These are phyloP conservation scores for Eutrema salsugineum DNA, from an alignment of 441 rosid genomes.

Conservation along the genomic window DNA sequence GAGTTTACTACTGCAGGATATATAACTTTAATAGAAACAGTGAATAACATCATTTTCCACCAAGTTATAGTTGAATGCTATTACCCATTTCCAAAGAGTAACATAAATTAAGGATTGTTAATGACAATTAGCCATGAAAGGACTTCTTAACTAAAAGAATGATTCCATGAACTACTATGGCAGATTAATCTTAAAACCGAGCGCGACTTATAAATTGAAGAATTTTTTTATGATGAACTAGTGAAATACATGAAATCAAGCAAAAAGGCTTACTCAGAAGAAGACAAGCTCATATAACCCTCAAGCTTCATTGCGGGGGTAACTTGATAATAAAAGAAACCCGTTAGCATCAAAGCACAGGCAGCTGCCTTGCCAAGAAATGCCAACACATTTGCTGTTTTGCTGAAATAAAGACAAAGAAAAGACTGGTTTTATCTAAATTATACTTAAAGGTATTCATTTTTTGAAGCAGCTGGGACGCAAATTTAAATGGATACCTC, in stretches of 20 bases:
- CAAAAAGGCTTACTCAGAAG: conserved; percentile 57
- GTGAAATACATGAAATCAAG: neutral
- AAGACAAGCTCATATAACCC: conserved; percentile 41
- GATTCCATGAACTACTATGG: conserved; percentile 12
- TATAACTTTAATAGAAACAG: neutral
- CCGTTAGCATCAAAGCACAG: conserved; percentile 77
- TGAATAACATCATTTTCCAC: neutral
- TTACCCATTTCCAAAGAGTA: neutral
- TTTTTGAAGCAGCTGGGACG: conserved; percentile 1
- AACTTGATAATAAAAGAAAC: conserved; percentile 82
- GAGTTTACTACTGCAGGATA: neutral
- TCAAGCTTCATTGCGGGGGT: conserved; percentile 57
- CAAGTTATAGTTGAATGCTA: neutral
- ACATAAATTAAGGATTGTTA: neutral
- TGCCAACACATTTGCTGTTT: conserved; percentile 71
- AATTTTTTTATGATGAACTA: neutral
- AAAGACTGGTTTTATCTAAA: neutral
- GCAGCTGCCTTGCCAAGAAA: conserved; percentile 90
- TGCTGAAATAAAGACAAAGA: conserved; percentile 44
- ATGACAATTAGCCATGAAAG: neutral
- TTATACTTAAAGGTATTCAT: neutral
- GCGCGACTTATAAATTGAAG: neutral
- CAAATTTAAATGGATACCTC: conserved; percentile 45
- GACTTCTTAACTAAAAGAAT: neutral
- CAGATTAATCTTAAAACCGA: neutral